Conservation (phyloP, 768 basidiomycete genomes). For the Lentinula lateritia region DNA sequence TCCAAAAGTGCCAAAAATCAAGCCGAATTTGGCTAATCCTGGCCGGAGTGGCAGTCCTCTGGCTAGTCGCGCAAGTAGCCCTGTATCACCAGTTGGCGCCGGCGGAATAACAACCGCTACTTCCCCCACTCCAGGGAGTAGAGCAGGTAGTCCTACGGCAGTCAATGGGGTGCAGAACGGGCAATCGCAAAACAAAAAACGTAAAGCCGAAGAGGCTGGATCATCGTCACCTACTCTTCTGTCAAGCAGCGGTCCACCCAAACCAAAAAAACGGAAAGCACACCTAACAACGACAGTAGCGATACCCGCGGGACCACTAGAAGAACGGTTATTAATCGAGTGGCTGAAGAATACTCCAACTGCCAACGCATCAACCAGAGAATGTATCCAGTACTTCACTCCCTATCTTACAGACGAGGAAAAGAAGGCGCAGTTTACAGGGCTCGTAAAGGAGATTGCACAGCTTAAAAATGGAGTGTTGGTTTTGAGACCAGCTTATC, state of each 20-base stretch:
- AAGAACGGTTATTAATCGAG: constrained; percentile 61
- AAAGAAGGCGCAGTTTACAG: constrained; percentile 73
- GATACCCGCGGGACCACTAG: constrained; percentile 52
- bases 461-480: constrained; percentile 63
- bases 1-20: constrained; percentile 60
- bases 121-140: constrained; percentile 17
- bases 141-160: constrained; percentile 35
- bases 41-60: constrained; percentile 62
- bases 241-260: constrained; percentile 24
- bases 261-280: constrained; percentile 53
- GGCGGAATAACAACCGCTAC: not conserved
- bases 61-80: constrained; percentile 50
- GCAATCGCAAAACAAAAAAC: constrained; percentile 22
- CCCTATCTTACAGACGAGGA: constrained; percentile 64
- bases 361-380: constrained; percentile 59
- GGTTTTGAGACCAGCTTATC: constrained; percentile 42
- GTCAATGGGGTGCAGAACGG: constrained; percentile 18
- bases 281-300: constrained; percentile 23
- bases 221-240: constrained; percentile 22
- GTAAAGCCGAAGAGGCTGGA: constrained; percentile 39
- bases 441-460: constrained; percentile 75
- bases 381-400: constrained; percentile 77
- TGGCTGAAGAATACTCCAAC: constrained; percentile 64
- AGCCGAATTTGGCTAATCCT: constrained; percentile 31
- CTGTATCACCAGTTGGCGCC: constrained; percentile 20